phyloP scores from a whole-genome alignment of 495 filamentous ascomycete genomes.

The Cercophora scortea region DNA sequence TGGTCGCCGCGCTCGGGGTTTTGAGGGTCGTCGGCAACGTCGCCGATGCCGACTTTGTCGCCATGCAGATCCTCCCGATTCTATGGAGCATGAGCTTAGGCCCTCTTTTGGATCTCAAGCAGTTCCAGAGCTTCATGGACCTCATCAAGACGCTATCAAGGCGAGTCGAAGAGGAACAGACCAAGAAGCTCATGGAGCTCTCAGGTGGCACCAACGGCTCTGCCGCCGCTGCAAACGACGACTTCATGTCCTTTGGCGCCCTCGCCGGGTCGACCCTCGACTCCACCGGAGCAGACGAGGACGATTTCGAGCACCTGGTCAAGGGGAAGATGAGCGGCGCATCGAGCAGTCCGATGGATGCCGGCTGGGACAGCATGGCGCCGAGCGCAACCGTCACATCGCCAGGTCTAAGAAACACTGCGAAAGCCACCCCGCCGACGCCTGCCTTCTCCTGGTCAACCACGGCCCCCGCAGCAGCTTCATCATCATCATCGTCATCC shows the following conservation, averaged over 20 bases:
- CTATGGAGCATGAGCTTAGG: constrained; percentile 91
- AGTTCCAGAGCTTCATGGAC: constrained; percentile 84
- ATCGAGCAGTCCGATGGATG: constrained; percentile 28
- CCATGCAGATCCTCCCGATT: constrained; percentile 79
- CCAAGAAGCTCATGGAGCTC: constrained; percentile 77
- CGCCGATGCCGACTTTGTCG: constrained; percentile 87
- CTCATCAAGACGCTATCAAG: constrained; percentile 74
- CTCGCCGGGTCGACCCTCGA: constrained; percentile 41
- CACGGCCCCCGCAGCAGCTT: constrained; percentile 23
- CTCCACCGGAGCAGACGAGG: constrained; percentile 46
- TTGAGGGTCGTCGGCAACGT: constrained; percentile 72
- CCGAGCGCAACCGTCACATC: constrained; percentile 17
- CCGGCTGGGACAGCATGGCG: constrained; percentile 32
- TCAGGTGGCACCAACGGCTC: constrained; percentile 39
- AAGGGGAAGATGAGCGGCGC: constrained; percentile 47
- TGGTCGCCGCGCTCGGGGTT: constrained; percentile 86
- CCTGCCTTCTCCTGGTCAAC: constrained; percentile 56
- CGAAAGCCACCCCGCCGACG: constrained; percentile 21
- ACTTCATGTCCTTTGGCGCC: constrained; percentile 54
- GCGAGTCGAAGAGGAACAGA: constrained; percentile 81
- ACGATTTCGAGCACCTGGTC: constrained; percentile 81
- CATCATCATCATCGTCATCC: constrained; percentile 10
- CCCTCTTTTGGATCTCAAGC: constrained; percentile 73
- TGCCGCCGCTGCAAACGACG: constrained; percentile 32
- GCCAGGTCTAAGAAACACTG: constrained; percentile 11